Evolutionary conservation across 257 asterid genomes (phyloP).

Genomic region (Verbascum thapsus): DNA sequence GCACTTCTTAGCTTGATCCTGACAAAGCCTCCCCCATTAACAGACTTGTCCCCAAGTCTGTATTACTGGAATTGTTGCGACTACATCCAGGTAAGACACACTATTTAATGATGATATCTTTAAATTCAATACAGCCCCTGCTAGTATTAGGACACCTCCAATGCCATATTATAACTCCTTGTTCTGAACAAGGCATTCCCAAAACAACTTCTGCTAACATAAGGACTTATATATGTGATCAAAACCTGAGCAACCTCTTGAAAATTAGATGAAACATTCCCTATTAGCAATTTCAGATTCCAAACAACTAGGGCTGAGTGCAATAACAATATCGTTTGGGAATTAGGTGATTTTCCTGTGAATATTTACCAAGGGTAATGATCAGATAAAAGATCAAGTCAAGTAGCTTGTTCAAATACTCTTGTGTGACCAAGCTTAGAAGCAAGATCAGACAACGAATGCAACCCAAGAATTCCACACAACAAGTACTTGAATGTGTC

Average conservation of each 20-base stretch:
- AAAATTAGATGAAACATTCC: constrained; percentile 77
- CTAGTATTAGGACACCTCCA: constrained; percentile 83
- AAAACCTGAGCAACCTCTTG: constrained; percentile 93
- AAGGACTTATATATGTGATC: constrained; percentile 75
- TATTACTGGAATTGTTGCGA: no score
- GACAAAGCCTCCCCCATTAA: no score
- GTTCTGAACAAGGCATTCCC: constrained; percentile 83
- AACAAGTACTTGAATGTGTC: constrained; percentile 77
- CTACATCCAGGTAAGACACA: constrained; percentile 91
- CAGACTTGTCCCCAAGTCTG: no score
- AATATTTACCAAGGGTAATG: constrained; percentile 64
- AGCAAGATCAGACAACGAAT: constrained; percentile 87
- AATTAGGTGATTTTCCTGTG: constrained; percentile 63
- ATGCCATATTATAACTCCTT: constrained; percentile 93
- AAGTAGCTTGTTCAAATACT: constrained; percentile 83
- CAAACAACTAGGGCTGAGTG: constrained; percentile 94
- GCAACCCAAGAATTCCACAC: constrained; percentile 84
- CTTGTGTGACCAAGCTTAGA: constrained; percentile 81
- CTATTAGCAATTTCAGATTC: constrained; percentile 71
- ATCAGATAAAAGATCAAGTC: constrained; percentile 81
- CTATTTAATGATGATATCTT: constrained; percentile 47
- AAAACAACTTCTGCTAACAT: constrained; percentile 85
- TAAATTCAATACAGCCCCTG: constrained; percentile 68
- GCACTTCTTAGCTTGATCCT: no score
- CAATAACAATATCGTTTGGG: constrained; percentile 78